Evolutionary conservation across 371 early-diverging fungal species (phyloP), one percentile per base, ranked within the genome.

Genomic region (Lichtheimia ramosa): DNA sequence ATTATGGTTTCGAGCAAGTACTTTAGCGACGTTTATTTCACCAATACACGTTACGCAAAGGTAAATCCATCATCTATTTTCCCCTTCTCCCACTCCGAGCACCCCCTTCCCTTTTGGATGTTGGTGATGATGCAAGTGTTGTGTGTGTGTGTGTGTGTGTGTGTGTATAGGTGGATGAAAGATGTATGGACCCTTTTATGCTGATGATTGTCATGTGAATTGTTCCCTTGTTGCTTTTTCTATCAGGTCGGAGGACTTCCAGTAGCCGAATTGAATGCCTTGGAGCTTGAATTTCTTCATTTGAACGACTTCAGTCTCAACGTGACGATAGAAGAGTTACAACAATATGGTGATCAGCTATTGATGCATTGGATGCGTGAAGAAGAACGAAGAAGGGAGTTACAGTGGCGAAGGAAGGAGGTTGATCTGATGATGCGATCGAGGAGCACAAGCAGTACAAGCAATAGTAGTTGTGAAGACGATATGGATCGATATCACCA

Each of bases 231-330:
- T n/a, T n/a, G n/a, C n/a, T n/a, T n/a, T 15, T 13, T 8, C 12
- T 61, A 16, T 43, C 75, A 90, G 90, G 97, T 98, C 34, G 98
- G 98, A 61, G 98, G 98, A 12, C 73, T 98, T 13, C 87, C 95
- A 5, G 84, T 93, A 3, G 74, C 82, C 56, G 98, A 98, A 76
- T 77, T 98, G 51, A 98, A 98, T 78, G 77, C 75, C 43, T 77
- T 96, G 56, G 96, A 96, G 70, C 67, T 95, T 16, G 91, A 94
- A 71, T 92, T 95, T 61, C 77, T 96, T 23, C 79, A 80, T 24
- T 65, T 90, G 43, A 80, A 83, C 61, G 87, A 91, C 62, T 95
- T 93, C 83, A 80, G 86, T 48, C 72, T 96, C 13, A 77, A 85
- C 51, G 84, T 89, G 46, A 70, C 81, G n/a, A 77, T 85, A 8